Evolutionary conservation across 352 stramenopile species (phyloP), one percentile per base, ranked within the genome.

Genomic region (Phytophthora uliginosa): DNA sequence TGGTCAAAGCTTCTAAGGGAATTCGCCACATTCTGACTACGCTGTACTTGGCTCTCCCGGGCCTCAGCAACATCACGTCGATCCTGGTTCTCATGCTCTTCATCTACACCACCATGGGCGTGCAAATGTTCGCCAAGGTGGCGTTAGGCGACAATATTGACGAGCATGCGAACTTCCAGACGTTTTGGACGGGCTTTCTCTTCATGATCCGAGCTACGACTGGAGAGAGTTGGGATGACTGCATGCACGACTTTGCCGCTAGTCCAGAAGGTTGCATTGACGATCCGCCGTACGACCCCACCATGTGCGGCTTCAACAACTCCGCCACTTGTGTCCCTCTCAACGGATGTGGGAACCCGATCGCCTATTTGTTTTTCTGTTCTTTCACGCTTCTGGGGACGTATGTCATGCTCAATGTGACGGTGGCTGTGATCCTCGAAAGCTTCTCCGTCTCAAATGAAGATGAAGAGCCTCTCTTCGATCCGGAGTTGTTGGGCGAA

Each of bases 381-480:
- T 77, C 83, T 22, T 98, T 98, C 71, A 98, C 92, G 12, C 66
- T 98, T 38, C 83, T 98, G 18, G 82, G 98, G 10, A 97, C 88
- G n/a, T 98, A 96, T 58, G 85, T 98, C 13, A 92, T 98, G 74
- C 81, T 99, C 20, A 98, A 98, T 69, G 74, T 98, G 61, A 98
- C 97, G 45, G 96, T 98, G n/a, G 95, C 91, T n/a, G 92, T 98
- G 26, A 97, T 99, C 54, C 84, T 98, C 13, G 92, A 98, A 54
- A 88, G 91, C 31, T 98, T 98, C 77, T 94, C 85, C 7, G 73
- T 81, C 57, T 92, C 84, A 6, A 84, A 93, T 17, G 82, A 93
- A 55, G 92, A 98, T 34, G 90, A 97, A 40, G 93, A 98, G 36
- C 88, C 93, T 7, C 79, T 93, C 12, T 88, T 98, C 68, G 89